Evolutionary conservation across 176 grass and related monocot species (phyloP).

Genomic region (Tillandsia fasciculata): DNA sequence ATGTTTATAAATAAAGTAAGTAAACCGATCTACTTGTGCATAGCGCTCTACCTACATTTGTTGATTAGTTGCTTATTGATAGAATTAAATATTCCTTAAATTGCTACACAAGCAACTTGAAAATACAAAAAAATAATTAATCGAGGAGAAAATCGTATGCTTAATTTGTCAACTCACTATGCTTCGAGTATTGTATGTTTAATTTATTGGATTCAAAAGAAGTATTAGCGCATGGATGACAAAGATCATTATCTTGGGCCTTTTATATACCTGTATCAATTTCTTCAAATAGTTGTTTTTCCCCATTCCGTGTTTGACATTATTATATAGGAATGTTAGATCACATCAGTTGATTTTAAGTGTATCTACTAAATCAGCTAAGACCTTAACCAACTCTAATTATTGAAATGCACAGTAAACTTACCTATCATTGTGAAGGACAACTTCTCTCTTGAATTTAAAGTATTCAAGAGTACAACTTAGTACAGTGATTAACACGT

Average conservation of each 20-base stretch:
- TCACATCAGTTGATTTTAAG: no score
- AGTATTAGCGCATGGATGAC: background rate
- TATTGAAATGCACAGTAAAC: background rate
- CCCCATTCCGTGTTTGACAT: no score
- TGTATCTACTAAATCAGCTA: no score
- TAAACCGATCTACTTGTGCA: no score
- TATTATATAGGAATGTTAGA: no score
- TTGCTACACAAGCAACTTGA: background rate
- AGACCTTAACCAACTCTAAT: background rate
- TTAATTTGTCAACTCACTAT: background rate
- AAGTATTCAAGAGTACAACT: background rate
- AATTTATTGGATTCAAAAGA: background rate
- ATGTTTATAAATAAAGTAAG: background rate
- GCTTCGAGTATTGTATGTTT: background rate
- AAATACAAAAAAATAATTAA: no score
- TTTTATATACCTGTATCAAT: background rate
- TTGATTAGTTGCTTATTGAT: background rate
- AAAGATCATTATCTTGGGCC: background rate
- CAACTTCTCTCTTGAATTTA: conserved; percentile 2
- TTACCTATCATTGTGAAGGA: background rate
- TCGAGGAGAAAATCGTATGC: background rate
- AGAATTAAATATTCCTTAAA: background rate
- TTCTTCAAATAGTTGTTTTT: no score
- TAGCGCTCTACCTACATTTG: background rate
- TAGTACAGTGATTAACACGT: background rate